These are phyloP conservation scores for Aspergillus campestris DNA, from an alignment of 495 filamentous ascomycete species.

Conservation along the genomic window DNA sequence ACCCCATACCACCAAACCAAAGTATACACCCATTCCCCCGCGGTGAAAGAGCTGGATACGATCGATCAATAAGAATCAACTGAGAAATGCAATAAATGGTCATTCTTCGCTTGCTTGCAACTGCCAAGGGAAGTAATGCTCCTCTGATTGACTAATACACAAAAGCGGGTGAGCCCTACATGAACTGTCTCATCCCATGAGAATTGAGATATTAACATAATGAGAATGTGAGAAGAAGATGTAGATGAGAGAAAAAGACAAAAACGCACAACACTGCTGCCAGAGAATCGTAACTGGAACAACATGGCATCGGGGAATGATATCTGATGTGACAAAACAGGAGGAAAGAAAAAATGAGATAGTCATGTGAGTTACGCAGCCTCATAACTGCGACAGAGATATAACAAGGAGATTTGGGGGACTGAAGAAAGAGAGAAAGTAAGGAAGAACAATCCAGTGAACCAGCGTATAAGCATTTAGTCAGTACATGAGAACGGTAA, in stretches of 20 bases:
- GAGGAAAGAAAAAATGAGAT: slow-evolving; percentile 20
- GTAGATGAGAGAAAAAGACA: too few species aligned
- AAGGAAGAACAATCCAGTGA: slow-evolving; percentile 11
- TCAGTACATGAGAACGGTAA: slow-evolving; percentile 4
- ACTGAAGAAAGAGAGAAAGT: slow-evolving; percentile 8
- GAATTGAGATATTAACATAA: slow-evolving; percentile 18
- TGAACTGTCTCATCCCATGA: slow-evolving; percentile 15
- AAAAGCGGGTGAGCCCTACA: slow-evolving; percentile 15
- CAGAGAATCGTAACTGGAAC: slow-evolving; percentile 36
- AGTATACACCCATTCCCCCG: too few species aligned
- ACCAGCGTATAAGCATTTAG: slow-evolving; percentile 4
- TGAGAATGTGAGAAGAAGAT: slow-evolving; percentile 7
- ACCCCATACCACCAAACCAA: too few species aligned
- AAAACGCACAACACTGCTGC: slow-evolving; percentile 14
- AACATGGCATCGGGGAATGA: slow-evolving; percentile 15
- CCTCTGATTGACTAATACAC: slow-evolving; percentile 23
- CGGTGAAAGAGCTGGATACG: not conserved
- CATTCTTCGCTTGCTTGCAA: slow-evolving; percentile 17
- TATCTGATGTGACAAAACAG: slow-evolving; percentile 12
- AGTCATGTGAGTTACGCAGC: slow-evolving; percentile 20
- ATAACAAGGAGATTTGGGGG: not conserved
- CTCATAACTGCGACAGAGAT: slow-evolving; percentile 10
- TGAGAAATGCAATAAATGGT: slow-evolving; percentile 9
- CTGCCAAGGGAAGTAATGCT: slow-evolving; percentile 13
- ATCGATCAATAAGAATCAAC: not conserved